Base-by-base conservation (phyloP, 345 rosid genomes). In the Barbarea vulgaris region DNA sequence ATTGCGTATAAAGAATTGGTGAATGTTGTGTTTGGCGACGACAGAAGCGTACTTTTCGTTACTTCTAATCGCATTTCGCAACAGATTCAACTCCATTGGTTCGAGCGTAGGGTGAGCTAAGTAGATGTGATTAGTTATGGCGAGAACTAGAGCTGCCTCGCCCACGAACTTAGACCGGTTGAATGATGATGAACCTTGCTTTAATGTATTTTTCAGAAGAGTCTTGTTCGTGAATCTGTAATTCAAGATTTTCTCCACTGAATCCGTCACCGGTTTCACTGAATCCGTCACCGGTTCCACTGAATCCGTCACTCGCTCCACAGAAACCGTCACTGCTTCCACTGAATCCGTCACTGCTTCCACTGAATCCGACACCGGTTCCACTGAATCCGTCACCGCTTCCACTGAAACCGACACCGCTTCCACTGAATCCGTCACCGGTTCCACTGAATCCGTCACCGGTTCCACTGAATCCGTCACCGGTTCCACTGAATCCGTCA, bases 11-110 rank as follows among this genome's bases (percentile, higher is more conserved):
- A 81, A 30, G 30, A 70, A 80, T 10, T 37, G 42, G 54, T 77
- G 77, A 15, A 91, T 76, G 1, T 79, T 65, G 37, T 75, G 88
- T 12, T 68, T 81, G 41, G 87, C 36, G 22, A 91, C 91, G 12
- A 83, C 88, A 9, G 89, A 90, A 10, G 94, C 94, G 34, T 88
- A 85, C 33, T 87, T 91, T 74, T 88, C 93, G 11, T 86, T 91
- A 51, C 88, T 84, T 48, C 79, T 54, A 52, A 84, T 88, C 9
- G 83, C 85, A 3, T 77, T 62, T 13, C 89, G 85, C 17, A 91
- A 44, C 17, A 55, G 51, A 22, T 85, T 64, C 30, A 88, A 70
- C 47, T 72, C 76, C 0, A 87, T 84, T 1, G 62, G 85, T 9
- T 84, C 78, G 25, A 86, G 83, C 0, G 36, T 9, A 1, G 89